Base-by-base conservation (phyloP, 2,329 filamentous ascomycete species). In the Ophiostoma sp. region DNA sequence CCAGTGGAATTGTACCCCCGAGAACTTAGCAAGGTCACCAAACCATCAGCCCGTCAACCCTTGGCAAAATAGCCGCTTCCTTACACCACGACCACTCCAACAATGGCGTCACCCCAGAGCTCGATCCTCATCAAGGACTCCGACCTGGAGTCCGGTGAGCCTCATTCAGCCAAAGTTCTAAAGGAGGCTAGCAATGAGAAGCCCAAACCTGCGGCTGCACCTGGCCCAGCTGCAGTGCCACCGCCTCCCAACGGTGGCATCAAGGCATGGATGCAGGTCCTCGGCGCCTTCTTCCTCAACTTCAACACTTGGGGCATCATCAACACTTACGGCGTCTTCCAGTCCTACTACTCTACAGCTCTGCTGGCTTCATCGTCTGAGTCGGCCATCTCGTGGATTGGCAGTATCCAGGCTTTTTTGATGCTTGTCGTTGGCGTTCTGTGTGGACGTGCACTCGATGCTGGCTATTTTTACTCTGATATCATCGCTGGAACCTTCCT, bases 361-460 rank as follows among this genome's bases (percentile, higher is more conserved):
- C 52, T 69, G 14, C 68, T 69, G 63, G n/a, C 47, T 14, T 42
- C 63, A 5, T 67, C 68, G 18, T 44, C 66, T 16, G 55, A 69
- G 63, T 69, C 68, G 63, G 71, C 73, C 41, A 81, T 82, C 8
- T 77, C 80, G 6, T 81, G 76, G 77, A 81, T 84, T 16, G 82
- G 82, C 16, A 80, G 81, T 4, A 72, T 82, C 5, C 82, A 84
- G 68, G 76, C 76, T 0, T 82, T 80, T 60, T 73, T 85, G 4
- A 76, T 85, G 44, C 73, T 81, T 42, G 73, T 80, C 5, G 73
- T 78, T 5, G 80, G 81, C 11, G 73, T 79, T 6, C 63, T 82
- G 5, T 75, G 78, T 2, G 84, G 84, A 0, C 81, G 79, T 0
- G 71, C 83, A 0, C 81, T 78, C 65, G 83, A 85, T 73, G 75